Base-by-base conservation (phyloP, 352 stramenopile species). In the Discostella stelligera region DNA sequence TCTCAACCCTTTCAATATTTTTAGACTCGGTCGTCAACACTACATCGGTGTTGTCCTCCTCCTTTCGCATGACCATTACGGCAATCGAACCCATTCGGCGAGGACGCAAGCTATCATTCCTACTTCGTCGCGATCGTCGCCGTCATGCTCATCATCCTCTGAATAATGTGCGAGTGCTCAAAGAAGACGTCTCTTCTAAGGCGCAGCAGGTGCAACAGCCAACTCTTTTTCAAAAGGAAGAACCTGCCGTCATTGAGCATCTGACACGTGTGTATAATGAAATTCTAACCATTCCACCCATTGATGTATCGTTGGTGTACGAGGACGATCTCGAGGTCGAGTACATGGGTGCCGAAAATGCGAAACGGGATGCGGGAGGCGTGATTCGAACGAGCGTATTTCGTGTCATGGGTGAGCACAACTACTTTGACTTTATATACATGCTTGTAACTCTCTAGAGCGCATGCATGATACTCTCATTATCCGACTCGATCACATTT, bases 401-500 rank as follows among this genome's bases (percentile, higher is more conserved):
- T 62, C 66, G 66, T 49, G 50, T 80, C 39, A 67, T 71, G 52
- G 73, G 73, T 80, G 52, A 80, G 72, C n/a, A 37, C 46, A 14
- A 7, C 3, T 53, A 30, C 25, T n/a, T 18, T 53, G 63, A 5
- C 14, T 30, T 21, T 2, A 14, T 39, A 3, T 32, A 62, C 13
- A 20, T 48, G 8, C 60, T 27, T 16, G 20, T n/a, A n/a, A n/a
- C 9, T 27, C 13, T 61, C 52, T 70, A 32, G 27, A 32, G 27
- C 5, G 27, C 27, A 32, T 5, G 5, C 5, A 5, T 32, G 27
- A 32, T 32, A 2, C 2, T 6, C 27, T 32, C 27, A 32, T 32
- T 5, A 32, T 32, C 27, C 27, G 27, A 6, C 27, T 32, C 2
- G 27, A 5, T 6, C 5, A 32, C 27, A 32, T 32, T 5, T 6